Base-by-base conservation (phyloP, 257 asterid species). In the Knoxia roxburghii region DNA sequence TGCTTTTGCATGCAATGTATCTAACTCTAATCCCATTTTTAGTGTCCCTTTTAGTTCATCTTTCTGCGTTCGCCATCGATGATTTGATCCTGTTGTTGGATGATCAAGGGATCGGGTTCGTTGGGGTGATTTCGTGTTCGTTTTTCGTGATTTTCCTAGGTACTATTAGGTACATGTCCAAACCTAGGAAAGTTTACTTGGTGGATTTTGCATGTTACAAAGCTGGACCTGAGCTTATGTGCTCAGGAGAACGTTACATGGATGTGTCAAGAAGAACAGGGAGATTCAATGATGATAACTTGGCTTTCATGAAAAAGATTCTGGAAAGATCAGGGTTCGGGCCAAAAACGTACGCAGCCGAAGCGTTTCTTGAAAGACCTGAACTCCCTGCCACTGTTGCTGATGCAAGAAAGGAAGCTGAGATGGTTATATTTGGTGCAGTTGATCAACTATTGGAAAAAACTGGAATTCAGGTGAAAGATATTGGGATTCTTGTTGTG, bases 121-220 rank as follows among this genome's bases (percentile, higher is more conserved):
- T 66, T 0, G 11, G 68, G 12, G 69, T 74, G 2, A 53, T 69
- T 15, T 21, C 63, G 0, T 72, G 73, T 7, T 68, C 68, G 9
- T 27, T 68, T 12, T 27, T 80, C 2, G 23, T 67, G 49, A 69
- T 81, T 37, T 69, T 75, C 62, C 30, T 77, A 37, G 74, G 72
- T 5, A 74, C 68, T 1, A 37, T 65, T 62, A 41, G 61, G 50
- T 68, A 71, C 17, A 67, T 74, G 76, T 58, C 69, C 15, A 67
- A 75, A 61, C 79, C 80, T 21, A 68, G 78, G 58, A 68, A 74
- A 41, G 80, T 80, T 11, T 80, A 77, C 59, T 26, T 80, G 2
- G 76, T 80, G 0, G 80, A 80, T 68, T 80, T 80, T 49, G 72
- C 80, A 41, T 77, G 82, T 61, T 80, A 68, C 58, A 74, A 80